Base-by-base conservation (phyloP, 228 moss, liverwort and hornwort species). In the Sphagnum magellanicum region DNA sequence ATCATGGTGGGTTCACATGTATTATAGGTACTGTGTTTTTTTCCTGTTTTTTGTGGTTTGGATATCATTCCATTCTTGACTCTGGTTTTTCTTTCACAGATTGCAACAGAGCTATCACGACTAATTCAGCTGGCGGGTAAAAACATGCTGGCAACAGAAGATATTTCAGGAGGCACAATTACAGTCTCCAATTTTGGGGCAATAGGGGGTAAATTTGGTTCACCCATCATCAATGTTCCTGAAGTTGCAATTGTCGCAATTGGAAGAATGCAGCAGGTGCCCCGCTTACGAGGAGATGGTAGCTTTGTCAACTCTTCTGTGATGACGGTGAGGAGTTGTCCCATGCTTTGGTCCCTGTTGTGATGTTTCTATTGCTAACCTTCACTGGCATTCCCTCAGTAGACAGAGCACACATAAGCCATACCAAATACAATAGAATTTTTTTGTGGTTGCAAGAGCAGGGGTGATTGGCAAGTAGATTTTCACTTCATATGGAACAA, bases 221-320 rank as follows among this genome's bases (percentile, higher is more conserved):
- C 87, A 63, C 98, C 98, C 2, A 17, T 74, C 12, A 84, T 98
- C 48, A 94, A 83, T 62, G 69, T 90, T 61, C 98, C 98, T 0
- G 98, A 98, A 77, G 94, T 98, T 13, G 98, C 98, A 6, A 98
- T 94, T 15, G 98, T 94, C 16, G 92, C 86, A 10, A 84, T 98
- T 14, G 98, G 98, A 48, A 89, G 86, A 65, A 92, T 98, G 79
- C 92, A 92, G 49, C 78, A 74, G 51, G 73, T 90, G 63, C 85
- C 85, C 9, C 77, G 72, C 32, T 79, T 66, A 61, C 63, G 66
- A 14, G 66, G 53, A 52, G 80, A 77, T 60, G 83, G 80, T 16
- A 71, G 55, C 32, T 49, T 74, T 50, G 76, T 49, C 51, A 52
- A 52, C 6, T 67, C 50, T 65, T 48, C 55, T 12, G 55, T 55